Evolutionary conservation across 805 yeast species (phyloP).

Genomic region (Schizosaccharomyces lindneri): DNA sequence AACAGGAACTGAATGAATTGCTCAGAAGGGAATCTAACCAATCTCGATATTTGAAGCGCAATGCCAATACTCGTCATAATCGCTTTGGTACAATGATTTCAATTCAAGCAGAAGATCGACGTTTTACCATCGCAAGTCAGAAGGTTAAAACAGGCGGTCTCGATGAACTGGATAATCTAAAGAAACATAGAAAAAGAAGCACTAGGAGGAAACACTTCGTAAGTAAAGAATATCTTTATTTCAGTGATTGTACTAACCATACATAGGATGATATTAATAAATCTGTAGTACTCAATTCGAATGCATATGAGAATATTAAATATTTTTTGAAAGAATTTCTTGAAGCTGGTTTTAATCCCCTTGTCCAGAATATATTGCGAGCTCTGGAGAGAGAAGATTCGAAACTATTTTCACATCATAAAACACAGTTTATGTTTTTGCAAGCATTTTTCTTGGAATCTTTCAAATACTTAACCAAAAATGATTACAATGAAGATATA

Average conservation of each 20-base stretch:
- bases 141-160: slow-evolving; percentile 29
- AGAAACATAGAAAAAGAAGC: slow-evolving; percentile 27
- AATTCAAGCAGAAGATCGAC: slow-evolving; percentile 25
- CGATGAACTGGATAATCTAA: slow-evolving; percentile 38
- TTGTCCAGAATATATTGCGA: slow-evolving; percentile 29
- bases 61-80: slow-evolving; percentile 54
- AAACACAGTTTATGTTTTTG: slow-evolving; percentile 29
- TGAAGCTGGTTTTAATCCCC: slow-evolving; percentile 9
- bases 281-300: slow-evolving; percentile 11
- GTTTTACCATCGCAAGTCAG: slow-evolving; percentile 52
- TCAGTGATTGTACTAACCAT: no score
- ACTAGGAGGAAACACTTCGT: not conserved
- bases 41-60: slow-evolving; percentile 22
- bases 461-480: slow-evolving; percentile 12
- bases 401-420: slow-evolving; percentile 11
- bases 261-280: slow-evolving; percentile 5
- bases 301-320: not conserved
- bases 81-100: slow-evolving; percentile 73
- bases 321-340: not conserved
- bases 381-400: slow-evolving; percentile 20
- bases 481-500: slow-evolving; percentile 2
- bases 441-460: slow-evolving; percentile 62
- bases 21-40: slow-evolving; percentile 36
- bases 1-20: slow-evolving; percentile 17
- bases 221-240: not conserved